Conservation (phyloP, 495 filamentous ascomycete species). For the Pseudoneurospora amorphoporcata region DNA sequence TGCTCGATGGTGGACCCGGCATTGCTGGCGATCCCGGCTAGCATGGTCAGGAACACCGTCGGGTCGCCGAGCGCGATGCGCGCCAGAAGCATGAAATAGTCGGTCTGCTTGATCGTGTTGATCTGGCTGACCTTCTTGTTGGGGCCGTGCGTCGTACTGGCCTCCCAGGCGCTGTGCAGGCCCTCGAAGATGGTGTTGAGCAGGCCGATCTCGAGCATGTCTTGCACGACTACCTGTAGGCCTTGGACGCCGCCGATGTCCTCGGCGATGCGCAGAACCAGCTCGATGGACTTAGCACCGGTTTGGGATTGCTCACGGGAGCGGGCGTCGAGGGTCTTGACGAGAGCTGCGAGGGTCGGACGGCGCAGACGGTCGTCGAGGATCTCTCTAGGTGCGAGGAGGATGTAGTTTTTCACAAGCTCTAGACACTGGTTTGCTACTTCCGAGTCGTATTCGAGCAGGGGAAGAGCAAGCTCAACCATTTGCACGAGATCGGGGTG, state of each 20-base stretch:
- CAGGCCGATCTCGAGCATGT: constrained; percentile 59
- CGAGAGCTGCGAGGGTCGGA: constrained; percentile 47
- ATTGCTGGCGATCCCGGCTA: constrained; percentile 26
- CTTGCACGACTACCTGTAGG: constrained; percentile 52
- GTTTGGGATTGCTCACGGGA: constrained; percentile 56
- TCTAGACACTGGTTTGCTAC: constrained; percentile 47
- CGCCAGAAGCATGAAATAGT: constrained; percentile 77
- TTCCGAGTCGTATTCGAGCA: constrained; percentile 55
- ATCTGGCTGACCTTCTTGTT: constrained; percentile 51
- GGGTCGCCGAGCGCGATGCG: constrained; percentile 66
- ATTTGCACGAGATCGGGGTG: constrained; percentile 57
- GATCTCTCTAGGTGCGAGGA: constrained; percentile 66
- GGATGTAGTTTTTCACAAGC: constrained; percentile 62
- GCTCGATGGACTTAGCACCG: constrained; percentile 57
- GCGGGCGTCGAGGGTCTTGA: constrained; percentile 45
- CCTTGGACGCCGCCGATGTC: constrained; percentile 56
- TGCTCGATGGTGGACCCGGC: constrained; percentile 30
- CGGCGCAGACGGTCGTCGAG: constrained; percentile 54
- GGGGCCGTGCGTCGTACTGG: constrained; percentile 68
- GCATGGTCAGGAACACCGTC: constrained; percentile 48
- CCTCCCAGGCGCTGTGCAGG: constrained; percentile 59
- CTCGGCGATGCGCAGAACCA: constrained; percentile 59
- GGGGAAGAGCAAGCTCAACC: constrained; percentile 54
- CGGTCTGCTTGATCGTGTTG: constrained; percentile 59
- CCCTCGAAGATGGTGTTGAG: constrained; percentile 56